Conservation (phyloP, 352 stramenopile genomes). For the Globisporangium parvum region DNA sequence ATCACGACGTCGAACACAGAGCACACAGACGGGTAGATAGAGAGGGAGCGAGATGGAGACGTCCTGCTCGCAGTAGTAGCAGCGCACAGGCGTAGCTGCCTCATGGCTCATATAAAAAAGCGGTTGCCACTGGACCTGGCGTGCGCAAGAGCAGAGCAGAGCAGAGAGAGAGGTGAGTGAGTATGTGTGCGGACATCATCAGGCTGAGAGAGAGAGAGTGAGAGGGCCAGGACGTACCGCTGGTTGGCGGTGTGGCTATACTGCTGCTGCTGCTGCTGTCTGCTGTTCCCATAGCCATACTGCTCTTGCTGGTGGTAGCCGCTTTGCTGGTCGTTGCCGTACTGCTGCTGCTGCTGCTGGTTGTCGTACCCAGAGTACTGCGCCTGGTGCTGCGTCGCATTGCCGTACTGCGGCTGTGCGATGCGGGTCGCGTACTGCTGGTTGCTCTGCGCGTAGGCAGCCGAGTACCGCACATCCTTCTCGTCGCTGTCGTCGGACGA, state of each 20-base stretch:
- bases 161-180: neutral
- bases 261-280: slow-evolving; percentile 3
- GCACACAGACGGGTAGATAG: neutral
- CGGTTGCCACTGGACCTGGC: slow-evolving; percentile 1
- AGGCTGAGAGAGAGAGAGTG: neutral
- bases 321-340: slow-evolving; percentile 12
- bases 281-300: slow-evolving; percentile 2
- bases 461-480: slow-evolving; percentile 4
- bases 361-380: slow-evolving; percentile 6
- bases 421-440: neutral
- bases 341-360: slow-evolving; percentile 12
- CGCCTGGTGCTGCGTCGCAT: slow-evolving; percentile 10
- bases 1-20: neutral
- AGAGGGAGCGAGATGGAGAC: neutral
- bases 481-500: slow-evolving; percentile 18
- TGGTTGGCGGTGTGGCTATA: slow-evolving; percentile 5
- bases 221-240: slow-evolving; percentile 2
- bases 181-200: neutral
- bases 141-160: neutral
- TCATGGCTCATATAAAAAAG: slow-evolving; percentile 3
- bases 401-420: slow-evolving; percentile 9
- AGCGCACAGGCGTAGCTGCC: neutral
- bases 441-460: slow-evolving; percentile 3
- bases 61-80: too few species aligned
- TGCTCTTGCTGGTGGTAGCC: slow-evolving; percentile 25